Evolutionary conservation across 2,329 filamentous ascomycete genomes (phyloP).

Genomic region (Botryotinia convoluta): DNA sequence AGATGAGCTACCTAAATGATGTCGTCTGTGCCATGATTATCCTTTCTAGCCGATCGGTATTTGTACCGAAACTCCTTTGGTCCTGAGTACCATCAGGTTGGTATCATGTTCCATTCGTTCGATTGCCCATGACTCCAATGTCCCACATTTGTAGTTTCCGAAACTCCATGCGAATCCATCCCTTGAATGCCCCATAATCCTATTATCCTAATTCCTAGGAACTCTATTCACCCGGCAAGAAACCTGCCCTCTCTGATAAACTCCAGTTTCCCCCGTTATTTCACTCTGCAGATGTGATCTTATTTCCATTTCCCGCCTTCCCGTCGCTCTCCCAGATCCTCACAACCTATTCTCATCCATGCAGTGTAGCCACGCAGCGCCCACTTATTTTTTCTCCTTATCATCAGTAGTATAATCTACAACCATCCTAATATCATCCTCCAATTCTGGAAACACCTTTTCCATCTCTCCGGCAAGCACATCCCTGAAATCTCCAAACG

Average conservation of each 20-base stretch:
- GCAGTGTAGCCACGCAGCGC: too few species aligned
- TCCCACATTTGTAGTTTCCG: slow-evolving; percentile 4
- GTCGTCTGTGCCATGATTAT: neutral
- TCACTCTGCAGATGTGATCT: neutral
- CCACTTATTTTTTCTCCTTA: neutral
- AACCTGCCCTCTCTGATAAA: neutral
- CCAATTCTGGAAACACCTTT: slow-evolving; percentile 35
- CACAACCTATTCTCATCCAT: neutral
- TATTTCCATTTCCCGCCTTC: neutral
- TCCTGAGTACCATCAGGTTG: neutral
- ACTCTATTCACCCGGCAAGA: neutral
- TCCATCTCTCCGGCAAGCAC: slow-evolving; percentile 49
- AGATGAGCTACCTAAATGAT: neutral
- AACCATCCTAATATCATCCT: slow-evolving; percentile 34
- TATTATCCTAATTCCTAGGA: neutral
- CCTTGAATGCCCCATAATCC: slow-evolving; percentile 8
- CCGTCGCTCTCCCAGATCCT: neutral
- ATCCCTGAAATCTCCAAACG: slow-evolving; percentile 61
- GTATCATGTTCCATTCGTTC: neutral
- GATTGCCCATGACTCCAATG: slow-evolving; percentile 4
- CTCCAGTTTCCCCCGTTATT: neutral
- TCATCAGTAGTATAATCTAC: slow-evolving; percentile 28
- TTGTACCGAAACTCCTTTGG: neutral
- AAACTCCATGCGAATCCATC: slow-evolving; percentile 12
- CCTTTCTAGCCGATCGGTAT: neutral